phyloP scores from a whole-genome alignment of 768 basidiomycete genomes.

The Tricholomella constricta region DNA sequence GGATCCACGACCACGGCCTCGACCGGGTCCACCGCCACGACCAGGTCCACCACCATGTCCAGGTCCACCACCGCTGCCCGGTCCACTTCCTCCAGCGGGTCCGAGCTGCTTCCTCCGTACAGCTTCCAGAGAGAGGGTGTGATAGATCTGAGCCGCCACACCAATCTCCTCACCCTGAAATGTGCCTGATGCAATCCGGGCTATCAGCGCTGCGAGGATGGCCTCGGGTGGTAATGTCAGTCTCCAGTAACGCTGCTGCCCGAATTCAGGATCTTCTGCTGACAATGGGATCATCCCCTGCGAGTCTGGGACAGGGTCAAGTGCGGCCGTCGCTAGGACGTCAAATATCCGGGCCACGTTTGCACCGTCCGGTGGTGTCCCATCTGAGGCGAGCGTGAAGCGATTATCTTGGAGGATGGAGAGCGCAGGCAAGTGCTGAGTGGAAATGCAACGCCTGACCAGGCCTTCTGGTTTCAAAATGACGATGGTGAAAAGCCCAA shows the following conservation, averaged over 20 bases:
- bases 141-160: background rate
- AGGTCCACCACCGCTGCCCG: too few relatives aligned
- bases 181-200: background rate
- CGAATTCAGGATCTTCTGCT: slow-evolving; percentile 9
- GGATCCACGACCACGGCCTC: background rate
- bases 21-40: background rate
- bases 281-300: slow-evolving; percentile 9
- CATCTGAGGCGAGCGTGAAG: slow-evolving; percentile 7
- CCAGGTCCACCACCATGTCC: background rate
- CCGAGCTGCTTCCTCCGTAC: background rate
- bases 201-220: background rate
- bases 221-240: slow-evolving; percentile 10
- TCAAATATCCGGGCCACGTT: slow-evolving; percentile 15
- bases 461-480: slow-evolving; percentile 11
- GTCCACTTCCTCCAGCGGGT: too few relatives aligned
- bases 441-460: slow-evolving; percentile 1
- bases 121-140: background rate
- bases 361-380: slow-evolving; percentile 7
- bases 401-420: slow-evolving; percentile 8
- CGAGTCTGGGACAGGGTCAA: background rate
- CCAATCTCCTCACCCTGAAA: slow-evolving; percentile 4
- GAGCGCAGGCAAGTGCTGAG: slow-evolving; percentile 12
- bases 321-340: slow-evolving; percentile 5
- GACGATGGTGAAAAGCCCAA: slow-evolving; percentile 10
- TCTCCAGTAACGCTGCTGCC: slow-evolving; percentile 11